Conservation (phyloP, 768 basidiomycete genomes). For the Trametes meyenii region DNA sequence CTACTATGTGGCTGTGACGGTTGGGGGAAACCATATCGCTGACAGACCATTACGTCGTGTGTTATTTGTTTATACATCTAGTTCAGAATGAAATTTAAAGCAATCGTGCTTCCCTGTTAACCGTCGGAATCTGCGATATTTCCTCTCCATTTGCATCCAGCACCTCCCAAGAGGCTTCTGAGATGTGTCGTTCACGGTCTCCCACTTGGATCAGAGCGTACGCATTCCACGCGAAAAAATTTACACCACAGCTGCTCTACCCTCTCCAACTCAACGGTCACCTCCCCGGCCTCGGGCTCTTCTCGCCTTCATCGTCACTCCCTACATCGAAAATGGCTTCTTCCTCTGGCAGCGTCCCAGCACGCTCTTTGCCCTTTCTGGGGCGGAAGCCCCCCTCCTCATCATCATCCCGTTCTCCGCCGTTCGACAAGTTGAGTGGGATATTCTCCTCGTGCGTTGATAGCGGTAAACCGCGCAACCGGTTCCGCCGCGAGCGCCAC, state of each 20-base stretch:
- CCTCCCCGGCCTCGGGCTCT: slow-evolving; percentile 23
- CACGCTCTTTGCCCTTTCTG: slow-evolving; percentile 42
- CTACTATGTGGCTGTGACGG: slow-evolving; percentile 83
- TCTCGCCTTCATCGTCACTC: slow-evolving; percentile 49
- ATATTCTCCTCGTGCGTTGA: slow-evolving; percentile 66
- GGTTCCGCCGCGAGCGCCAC: slow-evolving; percentile 60
- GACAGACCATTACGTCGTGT: slow-evolving; percentile 42
- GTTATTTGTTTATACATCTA: too few relatives aligned
- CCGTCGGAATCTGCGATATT: too few relatives aligned
- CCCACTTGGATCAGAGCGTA: not conserved
- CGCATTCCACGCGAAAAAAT: not conserved
- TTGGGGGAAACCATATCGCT: slow-evolving; percentile 82
- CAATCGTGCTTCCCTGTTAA: too few relatives aligned
- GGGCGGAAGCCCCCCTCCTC: slow-evolving; percentile 25
- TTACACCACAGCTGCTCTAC: not conserved
- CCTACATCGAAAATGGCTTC: slow-evolving; percentile 49
- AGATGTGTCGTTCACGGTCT: too few relatives aligned
- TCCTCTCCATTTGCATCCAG: too few relatives aligned
- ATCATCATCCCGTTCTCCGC: slow-evolving; percentile 26
- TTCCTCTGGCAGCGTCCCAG: slow-evolving; percentile 32
- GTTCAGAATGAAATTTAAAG: too few relatives aligned
- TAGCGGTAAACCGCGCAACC: slow-evolving; percentile 43
- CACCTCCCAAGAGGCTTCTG: too few relatives aligned
- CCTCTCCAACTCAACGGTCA: not conserved
- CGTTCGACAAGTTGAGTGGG: slow-evolving; percentile 52